Evolutionary conservation across 2,329 filamentous ascomycete species (phyloP).

Genomic region (Phialocephala sp.): DNA sequence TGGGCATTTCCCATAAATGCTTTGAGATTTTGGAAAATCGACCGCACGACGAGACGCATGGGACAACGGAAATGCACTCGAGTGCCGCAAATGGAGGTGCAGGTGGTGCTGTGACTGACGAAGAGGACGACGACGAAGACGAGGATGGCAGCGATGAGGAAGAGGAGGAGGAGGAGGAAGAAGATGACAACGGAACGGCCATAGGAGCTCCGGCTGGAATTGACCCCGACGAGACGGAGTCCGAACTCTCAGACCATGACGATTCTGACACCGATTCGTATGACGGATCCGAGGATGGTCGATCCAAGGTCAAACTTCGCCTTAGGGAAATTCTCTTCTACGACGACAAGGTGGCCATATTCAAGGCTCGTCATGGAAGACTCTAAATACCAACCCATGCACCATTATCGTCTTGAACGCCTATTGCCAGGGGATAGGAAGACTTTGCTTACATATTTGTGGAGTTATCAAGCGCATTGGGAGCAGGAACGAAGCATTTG

Average conservation of each 20-base stretch:
- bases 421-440: neutral
- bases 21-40: conserved; percentile 78
- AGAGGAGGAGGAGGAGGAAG: conserved; percentile 49
- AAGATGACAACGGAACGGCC: conserved; percentile 45
- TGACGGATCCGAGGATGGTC: conserved; percentile 51
- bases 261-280: conserved; percentile 57
- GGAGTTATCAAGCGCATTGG: conserved; percentile 32
- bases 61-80: conserved; percentile 35
- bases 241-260: conserved; percentile 48
- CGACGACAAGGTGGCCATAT: conserved; percentile 82
- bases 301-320: conserved; percentile 56
- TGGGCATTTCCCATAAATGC: conserved; percentile 78
- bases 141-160: conserved; percentile 55
- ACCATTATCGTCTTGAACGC: conserved; percentile 3
- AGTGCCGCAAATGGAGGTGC: conserved; percentile 45
- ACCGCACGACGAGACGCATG: conserved; percentile 49
- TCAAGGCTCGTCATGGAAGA: conserved; percentile 65
- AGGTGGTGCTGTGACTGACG: conserved; percentile 47
- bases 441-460: conserved; percentile 23
- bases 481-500: conserved; percentile 24
- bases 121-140: conserved; percentile 53
- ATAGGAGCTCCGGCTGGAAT: conserved; percentile 39
- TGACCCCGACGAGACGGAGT: conserved; percentile 46
- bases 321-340: conserved; percentile 83
- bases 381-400: conserved; percentile 25